Evolutionary conservation across 2,329 filamentous ascomycete genomes (phyloP).

Genomic region (Arthroderma uncinatum): DNA sequence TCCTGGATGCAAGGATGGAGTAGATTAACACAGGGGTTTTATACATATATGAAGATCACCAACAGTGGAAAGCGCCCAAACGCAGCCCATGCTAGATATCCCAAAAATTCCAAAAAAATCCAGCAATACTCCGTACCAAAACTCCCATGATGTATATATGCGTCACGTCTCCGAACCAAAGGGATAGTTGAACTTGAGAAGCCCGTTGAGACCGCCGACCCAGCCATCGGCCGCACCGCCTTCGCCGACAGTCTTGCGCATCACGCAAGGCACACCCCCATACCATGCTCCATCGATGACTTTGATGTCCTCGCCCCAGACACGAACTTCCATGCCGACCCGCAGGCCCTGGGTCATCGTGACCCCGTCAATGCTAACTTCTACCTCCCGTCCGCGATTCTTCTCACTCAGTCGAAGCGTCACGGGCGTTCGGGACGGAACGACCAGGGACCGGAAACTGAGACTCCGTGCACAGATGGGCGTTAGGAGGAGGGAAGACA

Average conservation of each 20-base stretch:
- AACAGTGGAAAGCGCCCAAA: neutral
- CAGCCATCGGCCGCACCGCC: conserved; percentile 68
- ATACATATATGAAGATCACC: neutral
- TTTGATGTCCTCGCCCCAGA: conserved; percentile 73
- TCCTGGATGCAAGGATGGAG: neutral
- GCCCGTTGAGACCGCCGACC: conserved; percentile 85
- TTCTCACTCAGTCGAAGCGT: conserved; percentile 70
- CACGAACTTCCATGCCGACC: conserved; percentile 72
- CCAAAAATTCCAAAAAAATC: too few relatives aligned
- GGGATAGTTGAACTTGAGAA: conserved; percentile 95
- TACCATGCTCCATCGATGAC: conserved; percentile 44
- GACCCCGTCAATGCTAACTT: conserved; percentile 69
- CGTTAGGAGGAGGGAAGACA: conserved; percentile 77
- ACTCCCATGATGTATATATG: too few relatives aligned
- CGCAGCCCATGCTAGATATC: neutral
- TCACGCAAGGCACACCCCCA: conserved; percentile 85
- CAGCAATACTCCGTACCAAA: too few relatives aligned
- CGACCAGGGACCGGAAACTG: conserved; percentile 79
- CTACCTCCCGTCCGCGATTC: conserved; percentile 63
- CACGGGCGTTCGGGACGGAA: conserved; percentile 53
- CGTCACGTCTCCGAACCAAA: conserved; percentile 56
- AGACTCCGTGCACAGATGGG: conserved; percentile 89
- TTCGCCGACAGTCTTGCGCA: conserved; percentile 47
- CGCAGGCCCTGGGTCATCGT: conserved; percentile 53
- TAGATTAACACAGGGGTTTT: neutral